Evolutionary conservation across 176 grass and related monocot species (phyloP).

Genomic region (Raddia distichophylla): DNA sequence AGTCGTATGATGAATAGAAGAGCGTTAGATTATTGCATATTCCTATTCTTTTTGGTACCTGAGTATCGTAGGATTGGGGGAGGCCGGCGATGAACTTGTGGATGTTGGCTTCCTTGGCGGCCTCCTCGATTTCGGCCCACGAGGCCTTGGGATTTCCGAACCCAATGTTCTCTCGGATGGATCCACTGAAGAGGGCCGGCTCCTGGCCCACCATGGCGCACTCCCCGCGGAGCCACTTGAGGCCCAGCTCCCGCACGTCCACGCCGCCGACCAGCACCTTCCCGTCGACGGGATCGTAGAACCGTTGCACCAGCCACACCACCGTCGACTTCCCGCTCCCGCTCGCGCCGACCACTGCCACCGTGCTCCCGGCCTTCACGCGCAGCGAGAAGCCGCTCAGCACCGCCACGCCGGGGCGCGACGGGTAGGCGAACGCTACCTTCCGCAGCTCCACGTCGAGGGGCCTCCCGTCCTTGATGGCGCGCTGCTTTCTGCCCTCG

Average conservation of each 20-base stretch:
- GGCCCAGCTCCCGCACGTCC: slow-evolving; percentile 54
- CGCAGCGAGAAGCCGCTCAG: slow-evolving; percentile 47
- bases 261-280: slow-evolving; percentile 55
- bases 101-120: slow-evolving; percentile 57
- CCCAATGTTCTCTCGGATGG: slow-evolving; percentile 62
- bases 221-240: slow-evolving; percentile 58
- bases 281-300: slow-evolving; percentile 54
- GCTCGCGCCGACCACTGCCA: slow-evolving; percentile 57
- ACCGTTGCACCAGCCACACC: slow-evolving; percentile 77
- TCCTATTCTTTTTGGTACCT: slow-evolving; percentile 22
- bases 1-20: too few relatives aligned
- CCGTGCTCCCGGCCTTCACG: slow-evolving; percentile 51
- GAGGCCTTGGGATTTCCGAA: slow-evolving; percentile 51
- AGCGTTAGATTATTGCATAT: too few relatives aligned
- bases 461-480: slow-evolving; percentile 40
- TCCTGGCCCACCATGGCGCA: slow-evolving; percentile 68
- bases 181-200: slow-evolving; percentile 45
- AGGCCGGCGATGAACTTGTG: slow-evolving; percentile 66
- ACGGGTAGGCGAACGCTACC: slow-evolving; percentile 59
- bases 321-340: slow-evolving; percentile 80
- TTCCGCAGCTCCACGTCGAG: slow-evolving; percentile 59
- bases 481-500: not conserved
- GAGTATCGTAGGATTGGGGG: slow-evolving; percentile 56
- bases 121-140: slow-evolving; percentile 65
- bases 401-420: slow-evolving; percentile 42